Evolutionary conservation across 768 basidiomycete genomes (phyloP), one percentile per base, ranked within the genome.

Genomic region (Tulasnella sp.): DNA sequence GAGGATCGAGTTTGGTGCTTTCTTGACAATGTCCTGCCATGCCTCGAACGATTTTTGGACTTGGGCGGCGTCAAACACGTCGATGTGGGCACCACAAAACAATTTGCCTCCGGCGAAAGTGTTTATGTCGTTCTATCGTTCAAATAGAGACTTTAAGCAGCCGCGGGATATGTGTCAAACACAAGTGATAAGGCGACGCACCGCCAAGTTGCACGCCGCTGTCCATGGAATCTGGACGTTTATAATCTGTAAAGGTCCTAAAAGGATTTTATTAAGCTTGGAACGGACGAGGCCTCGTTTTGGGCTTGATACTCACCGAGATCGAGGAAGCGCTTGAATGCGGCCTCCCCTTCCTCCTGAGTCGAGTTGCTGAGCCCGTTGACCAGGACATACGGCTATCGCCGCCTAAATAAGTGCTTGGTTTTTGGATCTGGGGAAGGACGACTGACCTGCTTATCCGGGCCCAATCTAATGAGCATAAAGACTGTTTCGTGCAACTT

Each of bases 371-470:
- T 44, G 24, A 64, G 3, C 9, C 78, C 78, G 11, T 31, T 50
- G 40, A 79, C 22, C 22, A 79, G 14, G 2, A 79, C 12, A 24
- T 72, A 79, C 14, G 78, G 78, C 78, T 79, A 28, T 34, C 34
- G 20, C 4, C 8, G 20, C 0, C 24, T 31, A 16, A 28, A 6
- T 69, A 7, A 69, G 34, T 37, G 64, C 28, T 37, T 16, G 28
- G 9, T 11, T 6, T 16, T 7, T 2, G 14, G 11, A 69, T 20
- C n/a, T 6, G 16, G 16, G 34, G 64, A 69, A 7, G 60, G 31
- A 8, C 34, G 22, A 37, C 74, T 34, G 41, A 75, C 58, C 20
- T 60, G 60, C 77, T 28, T 78, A 41, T 78, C 77, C 3, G 58
- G 48, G 12, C 54, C 77, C 2, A 64, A n/a, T 4, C 18, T 0